Percentiles rank a stretch among this genome's conserved stretches.
phyloP scores from a whole-genome alignment of 768 basidiomycete genomes.

The Xerocomellus chrysenteron region DNA sequence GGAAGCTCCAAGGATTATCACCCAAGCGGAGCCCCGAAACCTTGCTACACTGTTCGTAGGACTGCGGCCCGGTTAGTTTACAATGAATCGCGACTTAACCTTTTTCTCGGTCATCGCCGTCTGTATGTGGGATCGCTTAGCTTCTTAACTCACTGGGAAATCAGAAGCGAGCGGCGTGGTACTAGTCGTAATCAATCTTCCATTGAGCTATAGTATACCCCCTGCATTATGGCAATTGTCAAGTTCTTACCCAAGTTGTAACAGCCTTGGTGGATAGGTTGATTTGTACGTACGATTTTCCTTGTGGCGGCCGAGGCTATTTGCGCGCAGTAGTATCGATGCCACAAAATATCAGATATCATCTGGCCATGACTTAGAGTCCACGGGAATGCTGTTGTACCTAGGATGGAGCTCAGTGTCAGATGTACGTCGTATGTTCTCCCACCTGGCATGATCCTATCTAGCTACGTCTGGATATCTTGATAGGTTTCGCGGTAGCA shows the following conservation, averaged over 20 bases:
- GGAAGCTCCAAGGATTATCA: slow-evolving; percentile 4
- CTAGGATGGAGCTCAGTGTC: background rate
- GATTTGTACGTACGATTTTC: slow-evolving; percentile 1
- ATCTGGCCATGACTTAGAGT: background rate
- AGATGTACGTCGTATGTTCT: background rate
- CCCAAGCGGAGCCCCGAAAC: slow-evolving; percentile 3
- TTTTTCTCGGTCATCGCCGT: background rate
- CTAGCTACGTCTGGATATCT: background rate
- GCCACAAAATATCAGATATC: background rate
- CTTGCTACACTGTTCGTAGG: background rate
- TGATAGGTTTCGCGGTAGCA: background rate
- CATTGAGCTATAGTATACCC: background rate
- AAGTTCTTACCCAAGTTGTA: background rate
- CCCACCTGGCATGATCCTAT: background rate
- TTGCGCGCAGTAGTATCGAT: background rate
- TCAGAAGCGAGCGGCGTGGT: background rate
- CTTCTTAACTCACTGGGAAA: slow-evolving; percentile 4
- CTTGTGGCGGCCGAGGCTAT: slow-evolving; percentile 11
- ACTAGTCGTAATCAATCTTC: background rate
- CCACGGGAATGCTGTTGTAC: background rate
- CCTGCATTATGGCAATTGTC: background rate
- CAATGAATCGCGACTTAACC: background rate
- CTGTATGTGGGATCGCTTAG: background rate
- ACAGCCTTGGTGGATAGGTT: background rate
- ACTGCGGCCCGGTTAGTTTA: background rate